These are phyloP conservation scores for Penicillium capsulatum DNA, from an alignment of 2,329 filamentous ascomycete genomes.

Conservation along the genomic window DNA sequence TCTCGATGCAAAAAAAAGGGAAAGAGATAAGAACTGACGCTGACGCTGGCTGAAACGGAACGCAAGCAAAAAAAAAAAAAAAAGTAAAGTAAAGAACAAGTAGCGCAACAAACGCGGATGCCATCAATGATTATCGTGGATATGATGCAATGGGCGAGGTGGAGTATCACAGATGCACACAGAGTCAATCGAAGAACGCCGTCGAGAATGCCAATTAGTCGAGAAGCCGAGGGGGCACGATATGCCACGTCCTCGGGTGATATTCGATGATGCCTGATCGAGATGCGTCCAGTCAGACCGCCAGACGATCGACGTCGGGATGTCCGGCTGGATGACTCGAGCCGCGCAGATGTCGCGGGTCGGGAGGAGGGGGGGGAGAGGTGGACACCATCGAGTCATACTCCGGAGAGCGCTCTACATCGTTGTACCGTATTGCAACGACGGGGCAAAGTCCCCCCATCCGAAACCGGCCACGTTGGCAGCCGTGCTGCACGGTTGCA, in stretches of 20 bases:
- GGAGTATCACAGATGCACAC: slow-evolving; percentile 43
- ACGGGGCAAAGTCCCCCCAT: slow-evolving; percentile 69
- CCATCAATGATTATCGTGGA: slow-evolving; percentile 25
- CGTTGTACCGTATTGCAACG: slow-evolving; percentile 57
- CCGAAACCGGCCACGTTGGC: slow-evolving; percentile 73
- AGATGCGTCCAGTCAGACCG: too few relatives aligned
- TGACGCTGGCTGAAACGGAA: slow-evolving; percentile 50
- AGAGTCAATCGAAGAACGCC: slow-evolving; percentile 51
- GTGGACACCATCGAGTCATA: slow-evolving; percentile 26
- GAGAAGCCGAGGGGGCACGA: slow-evolving; percentile 35
- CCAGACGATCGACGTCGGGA: slow-evolving; percentile 24
- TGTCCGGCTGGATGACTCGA: slow-evolving; percentile 5
- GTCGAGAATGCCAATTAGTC: slow-evolving; percentile 52
- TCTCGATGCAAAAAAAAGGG: slow-evolving; percentile 39
- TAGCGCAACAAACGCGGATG: slow-evolving; percentile 37
- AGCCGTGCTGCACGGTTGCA: slow-evolving; percentile 76
- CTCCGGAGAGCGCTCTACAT: slow-evolving; percentile 56
- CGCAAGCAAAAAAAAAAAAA: slow-evolving; percentile 40
- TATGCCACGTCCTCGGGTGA: neutral
- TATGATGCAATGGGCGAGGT: slow-evolving; percentile 37
- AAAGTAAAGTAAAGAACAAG: slow-evolving; percentile 34
- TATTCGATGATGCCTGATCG: too few relatives aligned
- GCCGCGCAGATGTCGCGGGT: slow-evolving; percentile 10
- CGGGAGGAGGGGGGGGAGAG: slow-evolving; percentile 4
- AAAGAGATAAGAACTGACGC: slow-evolving; percentile 33